Evolutionary conservation across 768 basidiomycete genomes (phyloP).

Genomic region (Daedaleopsis sinensis): DNA sequence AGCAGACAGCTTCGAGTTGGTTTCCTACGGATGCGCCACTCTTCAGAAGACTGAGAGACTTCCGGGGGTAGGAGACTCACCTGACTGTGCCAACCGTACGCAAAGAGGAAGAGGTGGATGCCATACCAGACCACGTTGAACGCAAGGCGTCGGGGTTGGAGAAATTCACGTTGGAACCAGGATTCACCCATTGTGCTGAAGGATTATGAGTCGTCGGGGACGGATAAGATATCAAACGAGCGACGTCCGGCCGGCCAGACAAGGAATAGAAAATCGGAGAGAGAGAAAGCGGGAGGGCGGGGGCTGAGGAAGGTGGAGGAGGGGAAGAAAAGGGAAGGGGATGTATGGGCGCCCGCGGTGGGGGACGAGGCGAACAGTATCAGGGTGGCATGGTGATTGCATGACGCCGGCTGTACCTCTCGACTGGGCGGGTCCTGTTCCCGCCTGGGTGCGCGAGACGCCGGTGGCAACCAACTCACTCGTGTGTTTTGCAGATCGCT

Average conservation of each 20-base stretch:
- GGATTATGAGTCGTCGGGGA: slow-evolving; percentile 16
- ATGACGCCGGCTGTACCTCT: slow-evolving; percentile 12
- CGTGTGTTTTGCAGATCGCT: background rate
- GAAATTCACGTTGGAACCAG: slow-evolving; percentile 77
- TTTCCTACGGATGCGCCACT: slow-evolving; percentile 43
- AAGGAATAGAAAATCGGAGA: slow-evolving; percentile 26
- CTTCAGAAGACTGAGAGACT: background rate
- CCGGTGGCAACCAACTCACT: background rate
- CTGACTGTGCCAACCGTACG: slow-evolving; percentile 89
- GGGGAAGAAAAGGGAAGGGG: slow-evolving; percentile 16
- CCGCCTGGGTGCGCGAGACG: background rate
- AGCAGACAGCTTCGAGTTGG: slow-evolving; percentile 64
- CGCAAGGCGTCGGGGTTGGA: slow-evolving; percentile 60
- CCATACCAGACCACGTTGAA: slow-evolving; percentile 86
- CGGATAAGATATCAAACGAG: slow-evolving; percentile 30
- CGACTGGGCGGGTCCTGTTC: background rate
- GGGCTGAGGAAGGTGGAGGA: slow-evolving; percentile 20
- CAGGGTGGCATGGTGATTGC: slow-evolving; percentile 22
- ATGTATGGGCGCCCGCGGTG: slow-evolving; percentile 11
- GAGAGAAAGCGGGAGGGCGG: slow-evolving; percentile 22
- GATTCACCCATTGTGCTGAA: slow-evolving; percentile 57
- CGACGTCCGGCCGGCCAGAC: slow-evolving; percentile 58
- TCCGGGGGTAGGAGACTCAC: slow-evolving; percentile 38
- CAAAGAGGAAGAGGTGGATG: slow-evolving; percentile 72
- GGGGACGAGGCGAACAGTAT: slow-evolving; percentile 7